Conservation (phyloP, 2,329 filamentous ascomycete genomes). For the Ophiocordyceps unilateralis region DNA sequence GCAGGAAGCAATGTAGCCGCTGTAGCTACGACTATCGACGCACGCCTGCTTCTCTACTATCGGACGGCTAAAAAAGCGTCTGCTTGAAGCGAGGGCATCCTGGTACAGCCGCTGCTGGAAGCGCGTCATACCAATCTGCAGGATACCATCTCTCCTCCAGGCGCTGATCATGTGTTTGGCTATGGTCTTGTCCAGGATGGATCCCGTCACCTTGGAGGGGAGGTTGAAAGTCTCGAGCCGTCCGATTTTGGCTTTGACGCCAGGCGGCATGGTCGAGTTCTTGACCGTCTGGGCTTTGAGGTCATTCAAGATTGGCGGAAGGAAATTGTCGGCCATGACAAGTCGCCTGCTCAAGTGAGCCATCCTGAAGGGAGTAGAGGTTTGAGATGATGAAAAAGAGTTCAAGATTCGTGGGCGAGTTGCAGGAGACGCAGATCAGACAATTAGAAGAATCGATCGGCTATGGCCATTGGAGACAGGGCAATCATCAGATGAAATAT, state of each 20-base stretch:
- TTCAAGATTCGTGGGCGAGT: not conserved
- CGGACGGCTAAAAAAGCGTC: constrained; percentile 20
- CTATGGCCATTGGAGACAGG: not conserved
- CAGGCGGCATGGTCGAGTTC: constrained; percentile 9
- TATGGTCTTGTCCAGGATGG: constrained; percentile 15
- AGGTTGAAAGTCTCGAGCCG: constrained; percentile 24
- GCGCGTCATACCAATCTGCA: constrained; percentile 24
- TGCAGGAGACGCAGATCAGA: not conserved
- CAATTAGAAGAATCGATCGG: not conserved
- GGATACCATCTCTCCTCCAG: constrained; percentile 26
- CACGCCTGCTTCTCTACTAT: constrained; percentile 21
- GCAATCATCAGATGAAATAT: not conserved
- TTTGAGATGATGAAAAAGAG: not conserved
- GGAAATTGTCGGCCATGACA: not conserved
- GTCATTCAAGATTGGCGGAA: not conserved
- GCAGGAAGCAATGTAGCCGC: constrained; percentile 31
- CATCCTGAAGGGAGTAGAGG: not conserved
- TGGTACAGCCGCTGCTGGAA: constrained; percentile 17
- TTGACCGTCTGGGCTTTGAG: not conserved
- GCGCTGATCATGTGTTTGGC: constrained; percentile 22
- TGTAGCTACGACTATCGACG: constrained; percentile 25
- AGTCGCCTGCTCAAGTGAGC: not conserved
- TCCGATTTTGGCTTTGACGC: constrained; percentile 8
- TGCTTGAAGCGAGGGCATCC: constrained; percentile 18
- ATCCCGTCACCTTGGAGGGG: constrained; percentile 18